phyloP scores from a whole-genome alignment of 2,329 filamentous ascomycete species.

The Apiospora pterosperma region DNA sequence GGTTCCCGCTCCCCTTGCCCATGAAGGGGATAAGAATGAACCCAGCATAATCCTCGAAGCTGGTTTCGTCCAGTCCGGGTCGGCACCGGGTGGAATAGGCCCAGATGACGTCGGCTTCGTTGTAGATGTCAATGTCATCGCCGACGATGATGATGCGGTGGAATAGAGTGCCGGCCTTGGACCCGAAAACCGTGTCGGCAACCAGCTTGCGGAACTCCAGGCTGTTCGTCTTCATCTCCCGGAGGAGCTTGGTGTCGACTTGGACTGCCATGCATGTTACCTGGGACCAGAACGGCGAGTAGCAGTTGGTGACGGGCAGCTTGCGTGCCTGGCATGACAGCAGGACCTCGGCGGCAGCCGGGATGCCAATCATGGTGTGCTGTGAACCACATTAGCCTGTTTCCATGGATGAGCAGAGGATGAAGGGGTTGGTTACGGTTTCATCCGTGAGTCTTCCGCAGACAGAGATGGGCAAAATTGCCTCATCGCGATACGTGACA shows the following conservation, averaged over 20 bases:
- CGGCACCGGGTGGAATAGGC: constrained; percentile 46
- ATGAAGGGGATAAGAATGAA: no score
- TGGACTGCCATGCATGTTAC: constrained; percentile 50
- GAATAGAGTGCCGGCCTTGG: constrained; percentile 39
- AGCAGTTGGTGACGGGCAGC: constrained; percentile 41
- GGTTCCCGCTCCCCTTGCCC: no score
- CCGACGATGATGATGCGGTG: constrained; percentile 43
- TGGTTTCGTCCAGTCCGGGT: no score
- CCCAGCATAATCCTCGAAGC: no score
- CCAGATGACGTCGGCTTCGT: constrained; percentile 44
- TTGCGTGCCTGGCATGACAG: constrained; percentile 31
- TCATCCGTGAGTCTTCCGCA: no score
- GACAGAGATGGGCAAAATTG: constrained; percentile 48
- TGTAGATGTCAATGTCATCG: constrained; percentile 46
- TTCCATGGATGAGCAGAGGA: no score
- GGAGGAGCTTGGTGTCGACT: constrained; percentile 54
- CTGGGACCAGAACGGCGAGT: constrained; percentile 41
- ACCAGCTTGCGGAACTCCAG: constrained; percentile 35
- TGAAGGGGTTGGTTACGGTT: no score
- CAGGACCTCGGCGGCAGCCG: no score
- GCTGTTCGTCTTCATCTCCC: constrained; percentile 47
- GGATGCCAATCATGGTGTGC: no score
- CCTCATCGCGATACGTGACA: constrained; percentile 44
- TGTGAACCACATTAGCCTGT: no score
- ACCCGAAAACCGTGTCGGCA: constrained; percentile 38